A percentile compares a stretch with the other conserved stretches of the same genome.
Evolutionary conservation across 2,329 filamentous ascomycete species (phyloP).

Genomic region (Alternaria triticimaculans): DNA sequence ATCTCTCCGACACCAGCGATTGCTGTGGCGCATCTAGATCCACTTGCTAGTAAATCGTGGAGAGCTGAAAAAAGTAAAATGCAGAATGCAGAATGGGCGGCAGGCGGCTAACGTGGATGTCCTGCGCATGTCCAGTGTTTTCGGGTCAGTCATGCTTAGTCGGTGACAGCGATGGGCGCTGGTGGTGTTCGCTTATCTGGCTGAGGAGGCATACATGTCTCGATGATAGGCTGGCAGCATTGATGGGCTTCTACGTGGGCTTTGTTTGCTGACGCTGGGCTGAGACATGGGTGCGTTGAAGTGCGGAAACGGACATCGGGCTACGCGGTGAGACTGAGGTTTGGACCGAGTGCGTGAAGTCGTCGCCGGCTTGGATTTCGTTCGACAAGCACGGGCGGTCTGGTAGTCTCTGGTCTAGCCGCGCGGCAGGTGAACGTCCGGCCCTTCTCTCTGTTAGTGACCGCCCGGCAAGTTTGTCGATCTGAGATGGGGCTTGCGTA

Average conservation of each 20-base stretch:
- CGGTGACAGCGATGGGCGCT: neutral
- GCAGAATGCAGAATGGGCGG: neutral
- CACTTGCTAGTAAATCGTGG: neutral
- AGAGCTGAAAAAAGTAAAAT: slow-evolving; percentile 1
- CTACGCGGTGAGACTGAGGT: neutral
- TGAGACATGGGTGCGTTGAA: neutral
- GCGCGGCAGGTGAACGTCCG: neutral
- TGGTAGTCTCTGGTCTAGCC: neutral
- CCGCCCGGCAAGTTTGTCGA: neutral
- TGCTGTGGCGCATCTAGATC: neutral
- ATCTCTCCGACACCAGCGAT: neutral
- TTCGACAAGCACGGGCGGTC: neutral
- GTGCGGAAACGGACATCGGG: neutral
- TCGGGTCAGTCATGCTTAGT: neutral
- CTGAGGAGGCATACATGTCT: neutral
- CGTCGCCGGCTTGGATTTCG: neutral
- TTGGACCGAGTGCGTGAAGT: neutral
- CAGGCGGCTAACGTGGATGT: neutral
- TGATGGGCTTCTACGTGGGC: neutral
- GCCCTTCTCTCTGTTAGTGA: neutral
- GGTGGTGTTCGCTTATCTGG: neutral
- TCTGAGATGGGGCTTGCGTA: neutral
- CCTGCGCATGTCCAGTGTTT: neutral
- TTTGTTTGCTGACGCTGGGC: neutral
- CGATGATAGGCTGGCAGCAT: neutral